Evolutionary conservation across 2,329 filamentous ascomycete genomes (phyloP).

Genomic region (Monosporascus ibericus): DNA sequence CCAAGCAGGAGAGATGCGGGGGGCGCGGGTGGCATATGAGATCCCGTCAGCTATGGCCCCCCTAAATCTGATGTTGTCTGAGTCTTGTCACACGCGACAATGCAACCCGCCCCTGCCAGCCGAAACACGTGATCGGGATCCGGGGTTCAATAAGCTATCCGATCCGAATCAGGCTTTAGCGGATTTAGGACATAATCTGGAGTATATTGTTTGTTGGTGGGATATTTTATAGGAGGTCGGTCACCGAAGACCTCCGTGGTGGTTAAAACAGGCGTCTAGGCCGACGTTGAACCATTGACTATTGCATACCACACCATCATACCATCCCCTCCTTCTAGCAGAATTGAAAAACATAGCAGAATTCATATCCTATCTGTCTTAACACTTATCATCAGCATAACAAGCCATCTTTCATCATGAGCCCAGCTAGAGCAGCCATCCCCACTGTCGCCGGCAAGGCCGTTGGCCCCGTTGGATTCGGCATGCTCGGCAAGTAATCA

Average conservation of each 20-base stretch:
- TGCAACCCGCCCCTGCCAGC: background rate
- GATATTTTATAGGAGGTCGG: background rate
- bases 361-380: background rate
- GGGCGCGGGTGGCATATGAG: background rate
- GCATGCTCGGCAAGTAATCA: slow-evolving; percentile 4
- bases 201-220: background rate
- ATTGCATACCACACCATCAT: background rate
- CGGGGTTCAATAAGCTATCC: background rate
- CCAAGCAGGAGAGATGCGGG: background rate
- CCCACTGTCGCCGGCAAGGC: slow-evolving; percentile 2
- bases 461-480: slow-evolving; percentile 7
- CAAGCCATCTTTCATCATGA: slow-evolving; percentile 1
- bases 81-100: background rate
- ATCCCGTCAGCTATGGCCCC: background rate
- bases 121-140: background rate
- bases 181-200: background rate
- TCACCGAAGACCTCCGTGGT: background rate
- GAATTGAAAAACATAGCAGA: background rate
- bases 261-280: background rate
- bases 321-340: background rate
- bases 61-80: background rate
- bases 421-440: background rate
- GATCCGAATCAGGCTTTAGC: background rate
- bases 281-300: background rate
- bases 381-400: background rate